phyloP scores from a whole-genome alignment of 257 asterid genomes.

The Forsythia suspensa region DNA sequence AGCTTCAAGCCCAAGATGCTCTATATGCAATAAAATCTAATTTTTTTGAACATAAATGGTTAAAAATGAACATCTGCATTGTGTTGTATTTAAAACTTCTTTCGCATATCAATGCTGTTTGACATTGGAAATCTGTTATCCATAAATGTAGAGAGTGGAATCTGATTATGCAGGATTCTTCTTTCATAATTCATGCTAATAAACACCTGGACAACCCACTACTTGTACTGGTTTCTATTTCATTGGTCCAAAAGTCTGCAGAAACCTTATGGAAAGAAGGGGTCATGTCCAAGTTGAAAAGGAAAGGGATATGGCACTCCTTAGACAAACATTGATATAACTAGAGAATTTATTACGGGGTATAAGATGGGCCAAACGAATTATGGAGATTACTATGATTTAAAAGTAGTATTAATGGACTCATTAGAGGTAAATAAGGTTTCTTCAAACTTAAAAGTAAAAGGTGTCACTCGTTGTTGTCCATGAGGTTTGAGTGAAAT shows the following conservation, averaged over 20 bases:
- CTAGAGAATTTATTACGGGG: background rate
- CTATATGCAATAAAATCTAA: background rate
- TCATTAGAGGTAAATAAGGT: background rate
- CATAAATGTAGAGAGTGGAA: background rate
- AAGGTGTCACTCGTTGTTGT: background rate
- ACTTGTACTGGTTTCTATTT: background rate
- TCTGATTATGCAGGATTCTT: background rate
- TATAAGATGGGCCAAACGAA: too few species aligned
- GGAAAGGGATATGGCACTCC: background rate
- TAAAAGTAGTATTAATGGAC: background rate
- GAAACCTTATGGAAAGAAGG: background rate
- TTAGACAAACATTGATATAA: background rate
- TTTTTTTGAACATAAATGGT: background rate
- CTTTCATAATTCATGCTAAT: background rate
- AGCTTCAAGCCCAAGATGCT: background rate
- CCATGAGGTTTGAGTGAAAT: background rate
- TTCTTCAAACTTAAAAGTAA: background rate
- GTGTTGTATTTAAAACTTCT: background rate
- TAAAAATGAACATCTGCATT: background rate
- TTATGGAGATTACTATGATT: background rate
- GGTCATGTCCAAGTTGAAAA: background rate
- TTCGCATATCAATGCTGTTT: background rate
- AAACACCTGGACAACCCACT: background rate
- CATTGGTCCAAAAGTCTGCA: background rate
- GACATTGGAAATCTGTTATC: background rate